A percentile compares a stretch with the other conserved stretches of the same genome.
phyloP scores from a whole-genome alignment of 2,329 filamentous ascomycete species.

The Cadophora gregata region DNA sequence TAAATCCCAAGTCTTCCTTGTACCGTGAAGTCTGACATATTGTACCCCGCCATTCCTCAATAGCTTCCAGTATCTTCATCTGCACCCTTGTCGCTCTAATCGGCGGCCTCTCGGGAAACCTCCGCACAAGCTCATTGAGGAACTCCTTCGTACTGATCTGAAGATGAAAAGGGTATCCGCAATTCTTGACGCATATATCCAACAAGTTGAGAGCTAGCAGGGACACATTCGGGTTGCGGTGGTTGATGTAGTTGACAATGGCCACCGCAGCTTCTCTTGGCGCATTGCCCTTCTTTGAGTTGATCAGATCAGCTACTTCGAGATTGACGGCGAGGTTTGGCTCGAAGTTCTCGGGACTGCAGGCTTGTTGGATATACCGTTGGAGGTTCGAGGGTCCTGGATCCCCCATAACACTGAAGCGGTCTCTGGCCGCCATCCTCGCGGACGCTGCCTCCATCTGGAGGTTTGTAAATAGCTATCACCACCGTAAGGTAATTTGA shows the following conservation, averaged over 20 bases:
- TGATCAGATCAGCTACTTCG: slow-evolving; percentile 95
- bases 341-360: slow-evolving; percentile 97
- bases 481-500: slow-evolving; percentile 26
- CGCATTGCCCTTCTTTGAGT: slow-evolving; percentile 94
- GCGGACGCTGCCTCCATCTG: slow-evolving; percentile 93
- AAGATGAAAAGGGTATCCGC: slow-evolving; percentile 97
- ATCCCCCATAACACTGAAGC: slow-evolving; percentile 83
- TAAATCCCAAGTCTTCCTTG: slow-evolving; percentile 95
- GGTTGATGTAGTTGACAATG: slow-evolving; percentile 94
- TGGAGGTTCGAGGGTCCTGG: slow-evolving; percentile 85
- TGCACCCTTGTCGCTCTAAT: slow-evolving; percentile 87
- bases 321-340: slow-evolving; percentile 95
- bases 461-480: slow-evolving; percentile 35
- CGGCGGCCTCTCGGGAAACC: slow-evolving; percentile 93
- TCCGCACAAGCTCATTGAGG: slow-evolving; percentile 93
- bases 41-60: slow-evolving; percentile 97
- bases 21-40: slow-evolving; percentile 98
- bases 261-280: slow-evolving; percentile 93
- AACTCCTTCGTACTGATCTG: slow-evolving; percentile 99
- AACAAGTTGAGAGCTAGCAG: slow-evolving; percentile 89
- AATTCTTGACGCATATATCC: slow-evolving; percentile 99
- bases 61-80: slow-evolving; percentile 89
- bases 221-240: slow-evolving; percentile 94
- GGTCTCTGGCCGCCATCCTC: slow-evolving; percentile 92
- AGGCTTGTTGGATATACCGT: slow-evolving; percentile 94